These are phyloP conservation scores for Scutellospora calospora DNA, from an alignment of 371 early-diverging fungal species.

Conservation along the genomic window DNA sequence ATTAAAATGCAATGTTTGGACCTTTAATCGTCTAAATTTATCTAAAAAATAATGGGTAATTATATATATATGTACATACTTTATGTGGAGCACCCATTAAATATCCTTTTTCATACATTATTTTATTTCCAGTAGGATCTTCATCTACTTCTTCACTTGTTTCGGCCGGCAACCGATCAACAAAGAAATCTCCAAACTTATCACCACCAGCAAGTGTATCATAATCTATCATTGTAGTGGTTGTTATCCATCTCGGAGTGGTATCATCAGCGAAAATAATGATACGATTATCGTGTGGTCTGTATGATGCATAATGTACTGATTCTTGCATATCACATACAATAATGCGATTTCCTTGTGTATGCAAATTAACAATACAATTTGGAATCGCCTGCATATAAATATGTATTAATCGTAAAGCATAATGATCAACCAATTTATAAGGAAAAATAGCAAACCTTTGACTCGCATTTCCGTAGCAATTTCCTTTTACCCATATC, in stretches of 20 bases:
- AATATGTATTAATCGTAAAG: not conserved
- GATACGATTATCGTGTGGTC: constrained; percentile 80
- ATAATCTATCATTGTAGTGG: constrained; percentile 85
- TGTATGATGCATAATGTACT: constrained; percentile 80
- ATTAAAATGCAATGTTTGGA: no score
- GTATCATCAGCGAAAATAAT: constrained; percentile 94
- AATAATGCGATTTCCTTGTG: constrained; percentile 88
- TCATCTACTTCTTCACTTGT: constrained; percentile 81
- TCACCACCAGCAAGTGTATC: constrained; percentile 95
- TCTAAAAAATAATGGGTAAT: no score
- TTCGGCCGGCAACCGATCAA: constrained; percentile 75
- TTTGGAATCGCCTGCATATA: constrained; percentile 70
- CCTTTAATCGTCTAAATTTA: no score
- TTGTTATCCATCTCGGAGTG: constrained; percentile 88
- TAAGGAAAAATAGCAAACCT: constrained; percentile 50
- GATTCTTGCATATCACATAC: constrained; percentile 92
- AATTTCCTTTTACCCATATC: constrained; percentile 93
- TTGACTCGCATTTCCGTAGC: constrained; percentile 89
- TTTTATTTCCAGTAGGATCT: constrained; percentile 86
- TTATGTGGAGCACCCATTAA: constrained; percentile 90
- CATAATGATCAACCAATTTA: not conserved
- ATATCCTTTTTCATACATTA: constrained; percentile 79
- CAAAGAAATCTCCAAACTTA: constrained; percentile 95
- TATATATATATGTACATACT: constrained; percentile 51
- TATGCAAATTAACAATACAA: constrained; percentile 74